These are phyloP conservation scores for Reutealis trisperma DNA, from an alignment of 345 rosid genomes.

Conservation along the genomic window DNA sequence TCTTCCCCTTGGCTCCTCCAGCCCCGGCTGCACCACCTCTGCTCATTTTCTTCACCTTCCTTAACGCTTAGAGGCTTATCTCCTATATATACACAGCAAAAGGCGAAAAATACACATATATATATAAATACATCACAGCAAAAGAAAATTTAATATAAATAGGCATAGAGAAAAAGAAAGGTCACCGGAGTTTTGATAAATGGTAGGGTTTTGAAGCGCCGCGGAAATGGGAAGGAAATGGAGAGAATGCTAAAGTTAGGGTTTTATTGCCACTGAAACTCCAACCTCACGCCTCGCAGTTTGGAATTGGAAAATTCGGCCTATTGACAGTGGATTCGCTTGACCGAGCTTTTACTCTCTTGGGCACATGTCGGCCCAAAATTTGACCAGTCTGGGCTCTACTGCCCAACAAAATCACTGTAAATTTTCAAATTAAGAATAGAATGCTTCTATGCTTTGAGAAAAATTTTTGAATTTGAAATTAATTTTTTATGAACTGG, in stretches of 20 bases:
- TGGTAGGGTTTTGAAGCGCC: constrained; percentile 9
- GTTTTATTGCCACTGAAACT: not conserved
- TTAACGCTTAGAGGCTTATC: not conserved
- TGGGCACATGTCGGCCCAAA: no score
- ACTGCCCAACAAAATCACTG: not conserved
- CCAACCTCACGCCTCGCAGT: not conserved
- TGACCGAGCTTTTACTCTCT: no score
- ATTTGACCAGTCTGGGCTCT: not conserved
- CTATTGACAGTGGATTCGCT: not conserved
- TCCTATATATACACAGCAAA: not conserved
- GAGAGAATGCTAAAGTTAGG: not conserved
- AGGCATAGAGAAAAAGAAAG: not conserved
- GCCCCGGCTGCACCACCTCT: constrained; percentile 20
- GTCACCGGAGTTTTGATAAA: not conserved
- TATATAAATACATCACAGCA: not conserved
- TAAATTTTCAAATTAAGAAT: no score
- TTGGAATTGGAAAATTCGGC: not conserved
- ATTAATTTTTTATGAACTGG: no score
- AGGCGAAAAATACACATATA: not conserved
- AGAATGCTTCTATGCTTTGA: no score
- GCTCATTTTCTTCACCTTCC: constrained; percentile 11
- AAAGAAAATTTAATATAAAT: no score
- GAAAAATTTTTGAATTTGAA: no score
- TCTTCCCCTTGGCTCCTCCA: constrained; percentile 48
- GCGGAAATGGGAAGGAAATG: not conserved